These are phyloP conservation scores for Rhypophila decipiens DNA, from an alignment of 495 filamentous ascomycete species.

Conservation along the genomic window DNA sequence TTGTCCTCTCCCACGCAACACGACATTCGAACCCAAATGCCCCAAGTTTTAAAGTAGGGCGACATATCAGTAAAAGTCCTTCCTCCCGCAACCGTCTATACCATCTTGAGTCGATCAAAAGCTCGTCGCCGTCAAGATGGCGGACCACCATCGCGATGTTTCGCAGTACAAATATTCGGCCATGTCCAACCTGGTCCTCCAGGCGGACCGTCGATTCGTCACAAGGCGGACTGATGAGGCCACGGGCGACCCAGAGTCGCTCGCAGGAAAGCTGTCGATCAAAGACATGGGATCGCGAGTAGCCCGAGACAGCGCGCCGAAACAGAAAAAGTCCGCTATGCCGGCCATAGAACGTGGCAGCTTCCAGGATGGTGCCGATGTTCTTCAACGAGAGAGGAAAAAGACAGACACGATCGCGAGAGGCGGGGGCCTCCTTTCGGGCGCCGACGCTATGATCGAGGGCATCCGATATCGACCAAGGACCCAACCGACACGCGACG, in stretches of 20 bases:
- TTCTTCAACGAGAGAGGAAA: slow-evolving; percentile 77
- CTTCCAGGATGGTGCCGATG: slow-evolving; percentile 78
- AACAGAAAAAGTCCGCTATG: slow-evolving; percentile 65
- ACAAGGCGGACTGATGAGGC: slow-evolving; percentile 87
- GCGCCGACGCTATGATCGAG: slow-evolving; percentile 81
- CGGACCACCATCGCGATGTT: slow-evolving; percentile 80
- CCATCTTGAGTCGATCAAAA: background rate
- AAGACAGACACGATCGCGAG: slow-evolving; percentile 66
- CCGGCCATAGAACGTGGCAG: slow-evolving; percentile 67
- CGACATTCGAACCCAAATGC: too few species aligned
- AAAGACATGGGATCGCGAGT: slow-evolving; percentile 88
- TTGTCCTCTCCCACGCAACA: too few species aligned
- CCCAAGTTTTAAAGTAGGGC: background rate
- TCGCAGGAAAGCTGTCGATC: slow-evolving; percentile 88
- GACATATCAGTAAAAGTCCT: background rate
- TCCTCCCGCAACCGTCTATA: background rate
- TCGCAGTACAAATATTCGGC: slow-evolving; percentile 99
- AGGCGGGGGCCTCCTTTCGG: slow-evolving; percentile 76
- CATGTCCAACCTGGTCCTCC: slow-evolving; percentile 99
- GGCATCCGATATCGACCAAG: slow-evolving; percentile 78
- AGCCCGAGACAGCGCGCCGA: slow-evolving; percentile 70
- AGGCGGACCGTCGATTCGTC: slow-evolving; percentile 95
- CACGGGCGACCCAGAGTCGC: slow-evolving; percentile 94
- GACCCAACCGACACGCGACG: slow-evolving; percentile 85
- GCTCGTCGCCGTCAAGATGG: slow-evolving; percentile 48